Evolutionary conservation across 768 basidiomycete genomes (phyloP).

Genomic region (Agaricus sinodeliciosus): DNA sequence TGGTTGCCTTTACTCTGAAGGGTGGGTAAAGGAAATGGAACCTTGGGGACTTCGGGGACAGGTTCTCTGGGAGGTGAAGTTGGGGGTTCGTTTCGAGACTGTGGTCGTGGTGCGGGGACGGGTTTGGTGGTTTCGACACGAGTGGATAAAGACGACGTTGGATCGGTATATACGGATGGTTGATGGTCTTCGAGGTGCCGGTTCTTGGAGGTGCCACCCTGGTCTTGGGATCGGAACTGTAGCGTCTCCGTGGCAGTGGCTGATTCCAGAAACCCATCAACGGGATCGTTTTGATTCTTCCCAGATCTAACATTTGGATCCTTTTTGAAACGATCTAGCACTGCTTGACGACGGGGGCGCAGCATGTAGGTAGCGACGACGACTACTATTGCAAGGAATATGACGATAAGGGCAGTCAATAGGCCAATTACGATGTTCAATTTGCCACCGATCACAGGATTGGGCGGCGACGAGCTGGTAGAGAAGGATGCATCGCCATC

Average conservation of each 20-base stretch:
- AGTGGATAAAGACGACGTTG: background rate
- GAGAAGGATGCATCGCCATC: background rate
- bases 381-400: background rate
- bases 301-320: background rate
- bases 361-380: background rate
- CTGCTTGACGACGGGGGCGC: background rate
- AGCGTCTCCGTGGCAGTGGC: background rate
- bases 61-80: background rate
- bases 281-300: background rate
- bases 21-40: background rate
- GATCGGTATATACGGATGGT: background rate
- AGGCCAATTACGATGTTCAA: slow-evolving; percentile 1
- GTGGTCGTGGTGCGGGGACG: background rate
- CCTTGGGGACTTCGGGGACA: background rate
- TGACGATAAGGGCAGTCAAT: background rate
- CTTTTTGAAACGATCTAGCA: background rate
- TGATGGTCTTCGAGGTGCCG: no score
- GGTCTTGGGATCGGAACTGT: background rate
- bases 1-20: background rate
- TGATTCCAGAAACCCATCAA: background rate
- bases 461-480: background rate
- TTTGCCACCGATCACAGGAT: background rate
- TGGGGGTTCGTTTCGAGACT: background rate
- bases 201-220: no score
- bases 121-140: background rate